phyloP scores from a whole-genome alignment of 208 protist genomes.

The Crithidia acanthocephali region DNA sequence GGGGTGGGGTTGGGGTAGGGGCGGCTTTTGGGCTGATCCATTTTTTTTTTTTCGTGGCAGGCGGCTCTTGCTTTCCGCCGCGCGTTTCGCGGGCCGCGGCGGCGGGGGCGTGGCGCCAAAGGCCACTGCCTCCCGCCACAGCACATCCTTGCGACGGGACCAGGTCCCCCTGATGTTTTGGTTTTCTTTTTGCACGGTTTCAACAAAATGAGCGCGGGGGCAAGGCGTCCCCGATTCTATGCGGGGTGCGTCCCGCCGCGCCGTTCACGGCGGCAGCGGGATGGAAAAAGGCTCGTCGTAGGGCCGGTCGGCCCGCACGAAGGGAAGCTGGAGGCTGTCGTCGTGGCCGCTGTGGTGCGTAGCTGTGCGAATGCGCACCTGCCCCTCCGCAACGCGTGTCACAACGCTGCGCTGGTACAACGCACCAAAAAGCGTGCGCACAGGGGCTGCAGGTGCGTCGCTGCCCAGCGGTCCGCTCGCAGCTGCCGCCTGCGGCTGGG shows the following conservation, averaged over 20 bases:
- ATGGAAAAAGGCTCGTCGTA: conserved; percentile 43
- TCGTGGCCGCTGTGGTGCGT: conserved; percentile 19
- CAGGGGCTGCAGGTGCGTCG: neutral
- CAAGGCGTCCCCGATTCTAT: neutral
- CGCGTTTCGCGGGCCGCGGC: too few relatives aligned
- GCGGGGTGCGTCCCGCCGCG: neutral
- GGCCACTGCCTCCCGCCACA: too few relatives aligned
- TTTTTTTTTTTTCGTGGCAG: conserved; percentile 16
- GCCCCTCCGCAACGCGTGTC: conserved; percentile 25
- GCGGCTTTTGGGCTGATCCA: too few relatives aligned
- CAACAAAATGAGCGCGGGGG: too few relatives aligned
- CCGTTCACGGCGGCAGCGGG: neutral
- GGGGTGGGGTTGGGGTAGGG: too few relatives aligned
- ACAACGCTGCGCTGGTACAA: conserved; percentile 45
- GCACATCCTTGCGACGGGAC: too few relatives aligned
- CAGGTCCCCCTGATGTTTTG: too few relatives aligned
- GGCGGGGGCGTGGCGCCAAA: too few relatives aligned
- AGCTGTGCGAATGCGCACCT: conserved; percentile 27
- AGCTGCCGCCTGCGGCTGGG: conserved; percentile 12
- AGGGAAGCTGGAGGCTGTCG: conserved; percentile 47
- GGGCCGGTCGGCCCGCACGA: conserved; percentile 42
- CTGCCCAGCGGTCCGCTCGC: neutral
- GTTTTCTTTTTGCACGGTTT: too few relatives aligned
- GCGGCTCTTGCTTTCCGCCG: too few relatives aligned
- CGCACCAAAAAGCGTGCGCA: conserved; percentile 48